Evolutionary conservation across 768 basidiomycete species (phyloP), one percentile per base, ranked within the genome.

Genomic region (Termitomyces sp.): DNA sequence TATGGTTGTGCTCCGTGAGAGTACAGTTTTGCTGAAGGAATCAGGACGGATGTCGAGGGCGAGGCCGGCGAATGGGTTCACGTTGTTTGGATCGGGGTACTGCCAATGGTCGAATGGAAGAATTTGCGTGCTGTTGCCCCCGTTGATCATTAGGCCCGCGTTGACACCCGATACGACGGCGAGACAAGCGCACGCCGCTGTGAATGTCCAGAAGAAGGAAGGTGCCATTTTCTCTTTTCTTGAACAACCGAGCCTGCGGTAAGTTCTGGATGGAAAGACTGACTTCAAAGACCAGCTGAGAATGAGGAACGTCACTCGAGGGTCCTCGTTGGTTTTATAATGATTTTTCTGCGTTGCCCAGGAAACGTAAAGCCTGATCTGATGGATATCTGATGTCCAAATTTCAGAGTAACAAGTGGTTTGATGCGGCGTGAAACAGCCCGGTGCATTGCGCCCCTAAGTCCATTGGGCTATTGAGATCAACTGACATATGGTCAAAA

Each of bases 271-370:
- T 55, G n/a, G 37, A 29, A 22, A 9, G 39, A 55, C 43, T n/a
- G n/a, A n/a, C n/a, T n/a, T 59, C 56, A 55, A 47, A 56, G 56
- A 61, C 61, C 56, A 55, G 58, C 58, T 57, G 42, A 44, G 56
- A 59, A 56, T 59, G 26, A 48, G 50, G 27, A 14, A 12, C 6
- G 34, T 43, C 4, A 20, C 6, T 29, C 36, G 3, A 31, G n/a
- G 20, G 13, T 20, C 13, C 13, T 20, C 20, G 16, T 8, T 34
- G 20, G 20, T 22, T 8, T 49, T 34, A 34, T 22, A 32, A 20
- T 47, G 29, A 20, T 13, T 16, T 20, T 31, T 39, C 18, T 14
- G 9, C 9, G n/a, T 10, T 41, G 4, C 8, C 39, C 39, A 39
- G 39, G n/a, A 10, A n/a, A n/a, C n/a, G 2, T 3, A 1, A 20